Base-by-base conservation (phyloP, 225 moss, liverwort and hornwort species). In the Neckera pumila region DNA sequence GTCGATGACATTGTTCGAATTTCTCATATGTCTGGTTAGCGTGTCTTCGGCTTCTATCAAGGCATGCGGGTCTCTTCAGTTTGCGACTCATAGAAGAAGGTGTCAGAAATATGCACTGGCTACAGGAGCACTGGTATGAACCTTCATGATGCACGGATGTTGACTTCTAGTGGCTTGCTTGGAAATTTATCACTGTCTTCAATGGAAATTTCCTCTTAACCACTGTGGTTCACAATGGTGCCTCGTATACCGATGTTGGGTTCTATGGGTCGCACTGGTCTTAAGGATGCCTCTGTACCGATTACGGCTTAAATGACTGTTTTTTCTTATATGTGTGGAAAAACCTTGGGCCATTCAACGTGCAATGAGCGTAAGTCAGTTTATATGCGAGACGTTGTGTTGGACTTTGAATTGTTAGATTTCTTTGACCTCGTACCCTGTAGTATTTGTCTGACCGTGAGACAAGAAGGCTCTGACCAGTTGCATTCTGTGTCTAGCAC, bases 31-130 rank as follows among this genome's bases (percentile, higher is more conserved):
- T 56, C 74, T 78, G 87, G 91, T 89, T 80, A 98, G 98, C 94
- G 92, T 96, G 93, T 82, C 88, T 98, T 89, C 92, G 91, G 86
- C 92, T 98, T 80, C 92, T 98, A 57, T 95, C 98, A 89, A 95
- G 98, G 88, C 98, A 98, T 95, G 95, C 92, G 75, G 88, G 90
- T 49, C 94, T 93, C 81, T 97, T 98, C 93, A 87, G 93, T 59
- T 88, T 98, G 76, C 96, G 96, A 74, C 96, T 98, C 88, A 89
- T 92, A 56, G 95, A 96, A 90, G 92, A 96, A 79, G 94, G 96
- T 90, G 89, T 94, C 63, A 92, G 95, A 63, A 95, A 95, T 59
- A 90, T 97, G 63, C 94, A 89, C 70, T 98, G 96, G 96, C 93
- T 98, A 33, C 98, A 98, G 90, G 92, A 84, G 65, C 94, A 96